These are phyloP conservation scores for Quercus glauca DNA, from an alignment of 306 rosid genomes.

Conservation along the genomic window DNA sequence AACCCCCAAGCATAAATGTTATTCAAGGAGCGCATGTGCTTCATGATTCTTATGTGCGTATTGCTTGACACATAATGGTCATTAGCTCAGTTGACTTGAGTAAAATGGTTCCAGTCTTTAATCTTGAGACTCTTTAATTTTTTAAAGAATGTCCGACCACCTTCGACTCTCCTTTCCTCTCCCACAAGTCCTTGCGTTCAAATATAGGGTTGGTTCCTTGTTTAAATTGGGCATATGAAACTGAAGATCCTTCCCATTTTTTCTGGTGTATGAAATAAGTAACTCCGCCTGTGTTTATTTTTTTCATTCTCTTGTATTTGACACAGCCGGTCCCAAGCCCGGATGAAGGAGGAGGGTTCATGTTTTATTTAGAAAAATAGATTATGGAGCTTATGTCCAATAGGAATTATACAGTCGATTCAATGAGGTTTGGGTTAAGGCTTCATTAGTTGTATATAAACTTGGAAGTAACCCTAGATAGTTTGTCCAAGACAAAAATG, in stretches of 20 bases:
- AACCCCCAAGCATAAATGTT: neutral
- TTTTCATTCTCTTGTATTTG: neutral
- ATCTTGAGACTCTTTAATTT: neutral
- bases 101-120: neutral
- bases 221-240: neutral
- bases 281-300: constrained; percentile 57
- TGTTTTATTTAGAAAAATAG: neutral
- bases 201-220: neutral
- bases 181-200: too few species aligned
- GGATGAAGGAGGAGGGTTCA: constrained; percentile 65
- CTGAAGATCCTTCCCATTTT: neutral
- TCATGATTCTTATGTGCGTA: neutral
- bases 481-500: neutral
- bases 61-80: neutral
- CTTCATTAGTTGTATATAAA: neutral
- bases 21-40: too few species aligned
- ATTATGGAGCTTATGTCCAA: neutral
- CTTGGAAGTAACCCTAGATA: neutral
- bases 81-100: neutral
- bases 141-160: too few species aligned
- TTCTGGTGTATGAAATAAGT: neutral
- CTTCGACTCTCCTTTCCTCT: too few species aligned
- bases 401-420: neutral
- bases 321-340: constrained; percentile 82
- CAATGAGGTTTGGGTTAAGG: neutral